phyloP scores from a whole-genome alignment of 2,329 filamentous ascomycete genomes.

The Zalaria sp. region DNA sequence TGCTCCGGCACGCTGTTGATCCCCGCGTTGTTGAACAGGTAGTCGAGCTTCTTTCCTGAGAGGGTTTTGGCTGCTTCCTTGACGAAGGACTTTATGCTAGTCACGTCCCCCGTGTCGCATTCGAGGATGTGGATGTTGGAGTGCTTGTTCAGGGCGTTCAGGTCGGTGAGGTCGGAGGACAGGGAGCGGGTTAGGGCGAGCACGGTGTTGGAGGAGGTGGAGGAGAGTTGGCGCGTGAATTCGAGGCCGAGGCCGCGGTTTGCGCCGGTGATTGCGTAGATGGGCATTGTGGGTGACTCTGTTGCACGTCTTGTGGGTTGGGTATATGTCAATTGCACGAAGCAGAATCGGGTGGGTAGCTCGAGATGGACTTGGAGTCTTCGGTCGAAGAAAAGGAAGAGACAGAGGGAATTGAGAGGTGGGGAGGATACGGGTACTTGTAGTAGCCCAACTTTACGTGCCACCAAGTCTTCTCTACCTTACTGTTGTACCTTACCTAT shows the following conservation, averaged over 20 bases:
- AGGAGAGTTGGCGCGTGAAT: constrained; percentile 13
- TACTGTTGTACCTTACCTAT: too few species aligned
- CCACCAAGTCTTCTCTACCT: too few species aligned
- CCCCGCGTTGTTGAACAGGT: constrained; percentile 26
- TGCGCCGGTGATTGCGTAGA: constrained; percentile 21
- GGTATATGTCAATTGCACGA: too few species aligned
- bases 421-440: too few species aligned
- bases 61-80: constrained; percentile 18
- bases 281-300: constrained; percentile 12
- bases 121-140: constrained; percentile 24
- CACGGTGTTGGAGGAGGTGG: constrained; percentile 19
- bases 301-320: too few species aligned
- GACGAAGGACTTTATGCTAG: constrained; percentile 21
- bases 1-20: constrained; percentile 25
- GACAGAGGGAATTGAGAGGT: too few species aligned
- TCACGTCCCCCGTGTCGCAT: constrained; percentile 24
- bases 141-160: constrained; percentile 13
- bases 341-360: too few species aligned
- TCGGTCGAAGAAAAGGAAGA: too few species aligned
- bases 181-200: constrained; percentile 25
- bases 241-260: constrained; percentile 23
- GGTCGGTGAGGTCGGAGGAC: constrained; percentile 14
- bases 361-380: too few species aligned
- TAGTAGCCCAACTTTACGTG: too few species aligned
- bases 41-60: constrained; percentile 23